These are phyloP conservation scores for Tetrastigma voinierianum DNA, from an alignment of 164 flowering plant species.

Conservation along the genomic window DNA sequence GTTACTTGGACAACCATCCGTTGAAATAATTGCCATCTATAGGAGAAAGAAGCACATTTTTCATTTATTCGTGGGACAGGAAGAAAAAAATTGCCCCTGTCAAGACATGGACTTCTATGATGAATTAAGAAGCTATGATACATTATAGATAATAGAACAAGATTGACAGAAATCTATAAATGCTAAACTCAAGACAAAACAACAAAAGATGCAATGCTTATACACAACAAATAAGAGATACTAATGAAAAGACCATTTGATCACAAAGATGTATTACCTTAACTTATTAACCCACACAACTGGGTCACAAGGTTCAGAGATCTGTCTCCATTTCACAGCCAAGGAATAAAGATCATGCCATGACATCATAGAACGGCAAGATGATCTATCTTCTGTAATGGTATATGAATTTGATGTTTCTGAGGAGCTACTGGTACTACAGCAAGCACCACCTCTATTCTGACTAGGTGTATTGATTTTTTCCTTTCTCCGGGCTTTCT, in stretches of 20 bases:
- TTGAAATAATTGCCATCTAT: too few species aligned
- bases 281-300: conserved; percentile 94
- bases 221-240: not conserved
- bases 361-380: conserved; percentile 49
- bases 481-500: conserved; percentile 56
- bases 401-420: conserved; percentile 65
- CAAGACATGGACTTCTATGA: too few species aligned
- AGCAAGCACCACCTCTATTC: conserved; percentile 92
- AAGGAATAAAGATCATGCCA: conserved; percentile 85
- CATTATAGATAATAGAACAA: too few species aligned
- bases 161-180: too few species aligned
- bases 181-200: not conserved
- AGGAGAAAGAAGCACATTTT: too few species aligned
- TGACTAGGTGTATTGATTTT: conserved; percentile 51
- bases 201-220: not conserved
- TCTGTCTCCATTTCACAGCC: conserved; percentile 98
- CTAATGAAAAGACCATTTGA: not conserved
- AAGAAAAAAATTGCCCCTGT: too few species aligned
- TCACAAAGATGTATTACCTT: conserved; percentile 49
- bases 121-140: too few species aligned
- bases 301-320: conserved; percentile 98
- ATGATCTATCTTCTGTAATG: conserved; percentile 54
- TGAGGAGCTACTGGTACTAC: conserved; percentile 75
- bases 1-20: too few species aligned
- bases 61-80: too few species aligned